Evolutionary conservation across 257 asterid species (phyloP).

Genomic region (Ilex aquifolium): DNA sequence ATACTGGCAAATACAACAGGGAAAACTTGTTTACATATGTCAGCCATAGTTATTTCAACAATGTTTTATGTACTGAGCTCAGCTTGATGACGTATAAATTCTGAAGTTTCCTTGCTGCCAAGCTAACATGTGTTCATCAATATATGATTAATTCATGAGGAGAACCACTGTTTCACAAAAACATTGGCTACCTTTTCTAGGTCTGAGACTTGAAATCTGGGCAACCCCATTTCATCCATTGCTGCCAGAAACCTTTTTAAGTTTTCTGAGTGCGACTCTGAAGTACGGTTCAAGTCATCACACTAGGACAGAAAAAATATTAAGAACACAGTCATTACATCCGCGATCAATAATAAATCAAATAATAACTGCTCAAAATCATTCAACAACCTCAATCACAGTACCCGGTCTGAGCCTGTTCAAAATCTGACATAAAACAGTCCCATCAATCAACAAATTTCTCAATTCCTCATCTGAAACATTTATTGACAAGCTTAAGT

Average conservation of each 20-base stretch:
- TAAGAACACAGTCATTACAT: background rate
- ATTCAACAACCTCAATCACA: slow-evolving; percentile 47
- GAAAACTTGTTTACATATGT: too few relatives aligned
- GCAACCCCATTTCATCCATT: slow-evolving; percentile 59
- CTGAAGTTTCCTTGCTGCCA: too few relatives aligned
- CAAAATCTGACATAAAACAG: slow-evolving; percentile 53
- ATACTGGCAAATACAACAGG: too few relatives aligned
- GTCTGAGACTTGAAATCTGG: slow-evolving; percentile 64
- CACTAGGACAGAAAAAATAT: slow-evolving; percentile 18
- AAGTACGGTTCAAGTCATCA: slow-evolving; percentile 27
- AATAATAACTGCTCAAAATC: background rate
- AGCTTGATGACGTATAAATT: too few relatives aligned
- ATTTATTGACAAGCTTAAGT: slow-evolving; percentile 44
- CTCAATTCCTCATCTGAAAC: slow-evolving; percentile 77
- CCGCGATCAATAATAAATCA: background rate
- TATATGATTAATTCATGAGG: too few relatives aligned
- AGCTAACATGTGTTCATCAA: too few relatives aligned
- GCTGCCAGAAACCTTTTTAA: slow-evolving; percentile 61
- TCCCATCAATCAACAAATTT: slow-evolving; percentile 62
- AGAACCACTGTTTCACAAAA: too few relatives aligned
- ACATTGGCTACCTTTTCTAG: slow-evolving; percentile 52
- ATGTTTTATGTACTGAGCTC: too few relatives aligned
- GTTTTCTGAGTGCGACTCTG: slow-evolving; percentile 31
- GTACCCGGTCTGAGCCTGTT: slow-evolving; percentile 73
- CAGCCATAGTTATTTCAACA: too few relatives aligned